Evolutionary conservation across 202 grass and related monocot genomes (phyloP), one percentile per base, ranked within the genome.

Genomic region (Panicum virgatum): DNA sequence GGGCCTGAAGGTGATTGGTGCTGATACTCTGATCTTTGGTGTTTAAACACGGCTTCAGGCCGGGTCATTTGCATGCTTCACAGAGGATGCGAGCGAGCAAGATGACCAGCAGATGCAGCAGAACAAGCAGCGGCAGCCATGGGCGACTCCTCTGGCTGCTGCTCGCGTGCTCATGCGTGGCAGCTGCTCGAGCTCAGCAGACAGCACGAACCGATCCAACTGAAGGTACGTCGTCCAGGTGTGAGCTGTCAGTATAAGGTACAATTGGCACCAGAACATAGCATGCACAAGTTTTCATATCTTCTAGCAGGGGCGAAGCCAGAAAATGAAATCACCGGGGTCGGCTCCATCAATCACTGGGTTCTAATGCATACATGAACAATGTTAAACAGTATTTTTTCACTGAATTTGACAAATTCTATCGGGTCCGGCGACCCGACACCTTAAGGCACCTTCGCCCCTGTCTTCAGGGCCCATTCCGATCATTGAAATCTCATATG

Each of bases 191-290:
- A 18, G 45, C 46, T 8, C 82, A 84, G 32, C 57, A 45, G 63
- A 9, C 75, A 26, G 1, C 57, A 73, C 71, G 36, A 54, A 85
- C 83, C 3, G 75, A 85, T 56, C 83, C 75, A 6, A 7, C 72
- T 7, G 83, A 79, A 79, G 67, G 83, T 85, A 85, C 7, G 53
- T 57, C 6, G 53, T 57, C 6, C 52, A 56, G 9, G 8, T 22
- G 52, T 56, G 16, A 5, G 9, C 20, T 22, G 52, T 56, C 47
- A 5, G 47, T 47, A 45, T 42, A 34, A 34, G 32, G 39, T 40
- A 9, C 5, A 5, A 40, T 40, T 40, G 39, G 7, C 39, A 40
- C 9, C 39, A 40, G 39, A 9, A 7, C 39, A 40, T 40, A 40
- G 39, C 39, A 9, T 40, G 5, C 39, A 40, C 32, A 34, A 34